Evolutionary conservation across 176 grass and related monocot species (phyloP).

Genomic region (Hordeum marinum): DNA sequence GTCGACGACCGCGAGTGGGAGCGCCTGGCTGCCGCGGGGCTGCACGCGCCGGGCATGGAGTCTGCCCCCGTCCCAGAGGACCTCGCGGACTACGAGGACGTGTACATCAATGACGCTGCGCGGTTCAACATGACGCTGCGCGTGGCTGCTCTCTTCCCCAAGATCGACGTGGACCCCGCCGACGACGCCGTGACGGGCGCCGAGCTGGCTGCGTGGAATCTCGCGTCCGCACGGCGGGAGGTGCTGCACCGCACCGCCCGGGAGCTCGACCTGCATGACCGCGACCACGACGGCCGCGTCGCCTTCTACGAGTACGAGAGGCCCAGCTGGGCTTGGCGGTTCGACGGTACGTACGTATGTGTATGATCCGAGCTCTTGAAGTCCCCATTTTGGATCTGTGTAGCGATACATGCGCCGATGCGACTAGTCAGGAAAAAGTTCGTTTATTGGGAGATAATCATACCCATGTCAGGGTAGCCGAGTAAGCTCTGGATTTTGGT

Average conservation of each 20-base stretch:
- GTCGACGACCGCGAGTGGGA: conserved; percentile 90
- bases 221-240: conserved; percentile 48
- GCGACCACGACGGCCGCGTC: conserved; percentile 64
- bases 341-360: conserved; percentile 51
- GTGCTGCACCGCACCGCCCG: conserved; percentile 65
- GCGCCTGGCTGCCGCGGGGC: conserved; percentile 43
- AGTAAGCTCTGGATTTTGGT: too few relatives aligned
- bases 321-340: conserved; percentile 77
- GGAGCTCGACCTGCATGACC: conserved; percentile 91
- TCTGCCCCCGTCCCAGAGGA: conserved; percentile 65
- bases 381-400: conserved; percentile 7
- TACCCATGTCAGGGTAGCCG: too few relatives aligned
- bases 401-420: not conserved
- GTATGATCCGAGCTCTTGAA: not conserved
- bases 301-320: conserved; percentile 76
- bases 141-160: conserved; percentile 73
- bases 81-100: conserved; percentile 42
- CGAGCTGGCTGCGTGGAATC: conserved; percentile 81
- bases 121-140: conserved; percentile 77
- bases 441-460: not conserved
- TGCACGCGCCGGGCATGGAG: conserved; percentile 81
- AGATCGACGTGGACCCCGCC: conserved; percentile 68
- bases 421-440: not conserved
- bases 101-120: conserved; percentile 68
- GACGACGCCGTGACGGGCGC: conserved; percentile 56